These are phyloP conservation scores for Phaeosphaeriaceae sp. DNA, from an alignment of 2,329 filamentous ascomycete genomes.

Conservation along the genomic window DNA sequence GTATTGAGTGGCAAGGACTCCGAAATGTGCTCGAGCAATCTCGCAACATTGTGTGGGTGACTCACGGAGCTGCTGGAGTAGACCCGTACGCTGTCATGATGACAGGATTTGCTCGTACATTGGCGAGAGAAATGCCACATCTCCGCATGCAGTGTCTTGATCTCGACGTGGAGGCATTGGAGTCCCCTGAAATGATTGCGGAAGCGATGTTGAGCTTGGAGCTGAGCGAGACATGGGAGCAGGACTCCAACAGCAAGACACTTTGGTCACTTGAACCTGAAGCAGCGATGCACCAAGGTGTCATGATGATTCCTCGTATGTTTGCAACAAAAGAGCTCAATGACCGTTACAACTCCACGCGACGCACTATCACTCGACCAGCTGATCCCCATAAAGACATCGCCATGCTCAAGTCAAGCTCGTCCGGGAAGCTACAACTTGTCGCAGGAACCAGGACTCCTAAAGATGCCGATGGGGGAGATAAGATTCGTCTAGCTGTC, in stretches of 20 bases:
- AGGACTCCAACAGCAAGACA: not conserved
- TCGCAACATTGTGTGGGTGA: not conserved
- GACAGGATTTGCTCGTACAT: not conserved
- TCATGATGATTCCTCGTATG: conserved; percentile 8
- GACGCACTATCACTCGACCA: conserved; percentile 15
- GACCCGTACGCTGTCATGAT: not conserved
- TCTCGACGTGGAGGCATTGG: not conserved
- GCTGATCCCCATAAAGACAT: too few relatives aligned
- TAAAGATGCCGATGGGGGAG: too few relatives aligned
- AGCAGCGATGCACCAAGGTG: not conserved
- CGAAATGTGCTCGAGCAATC: too few relatives aligned
- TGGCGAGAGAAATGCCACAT: too few relatives aligned
- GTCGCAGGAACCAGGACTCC: too few relatives aligned
- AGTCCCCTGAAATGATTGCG: not conserved
- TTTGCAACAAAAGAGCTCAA: conserved; percentile 13
- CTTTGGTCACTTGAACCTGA: not conserved
- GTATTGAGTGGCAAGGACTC: not conserved
- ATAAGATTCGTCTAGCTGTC: too few relatives aligned
- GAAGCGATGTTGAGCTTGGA: not conserved
- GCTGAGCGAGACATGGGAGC: not conserved
- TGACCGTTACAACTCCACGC: conserved; percentile 29
- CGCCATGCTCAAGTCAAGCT: too few relatives aligned
- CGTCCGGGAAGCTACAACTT: too few relatives aligned
- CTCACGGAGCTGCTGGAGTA: not conserved
- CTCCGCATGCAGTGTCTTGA: conserved; percentile 6